Conservation (phyloP, 805 yeast genomes). For the Zygosaccharomyces gambellarensis region DNA sequence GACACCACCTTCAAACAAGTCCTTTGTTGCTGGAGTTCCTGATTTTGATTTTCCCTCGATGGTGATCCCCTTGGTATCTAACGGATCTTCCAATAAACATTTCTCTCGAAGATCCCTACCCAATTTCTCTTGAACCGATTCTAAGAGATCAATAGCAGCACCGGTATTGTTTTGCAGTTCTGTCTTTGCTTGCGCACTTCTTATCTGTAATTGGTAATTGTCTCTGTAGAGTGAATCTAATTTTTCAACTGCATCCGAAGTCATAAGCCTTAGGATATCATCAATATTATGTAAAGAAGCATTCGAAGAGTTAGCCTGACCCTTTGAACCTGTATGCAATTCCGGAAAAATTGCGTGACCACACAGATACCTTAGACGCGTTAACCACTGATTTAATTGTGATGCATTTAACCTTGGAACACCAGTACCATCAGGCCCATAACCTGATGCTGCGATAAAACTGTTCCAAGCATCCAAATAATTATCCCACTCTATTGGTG, state of each 20-base stretch:
- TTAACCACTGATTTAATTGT: constrained; percentile 65
- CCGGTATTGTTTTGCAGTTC: constrained; percentile 55
- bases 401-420: constrained; percentile 49
- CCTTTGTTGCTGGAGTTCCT: background rate
- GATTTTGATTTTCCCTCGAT: background rate
- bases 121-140: constrained; percentile 37
- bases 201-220: constrained; percentile 43
- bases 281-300: constrained; percentile 40
- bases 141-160: constrained; percentile 47
- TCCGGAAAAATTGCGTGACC: constrained; percentile 59
- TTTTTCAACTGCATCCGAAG: constrained; percentile 49
- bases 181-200: constrained; percentile 57
- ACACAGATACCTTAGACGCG: constrained; percentile 68
- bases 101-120: constrained; percentile 21
- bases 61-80: constrained; percentile 6
- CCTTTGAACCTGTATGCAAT: constrained; percentile 7
- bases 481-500: constrained; percentile 78
- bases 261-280: constrained; percentile 64
- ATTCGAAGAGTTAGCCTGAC: constrained; percentile 4
- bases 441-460: constrained; percentile 55
- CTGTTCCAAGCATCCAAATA: constrained; percentile 60
- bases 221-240: constrained; percentile 46
- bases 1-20: constrained; percentile 6
- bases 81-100: constrained; percentile 19
- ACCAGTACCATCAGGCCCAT: constrained; percentile 44